phyloP scores from a whole-genome alignment of 2,329 filamentous ascomycete genomes.

The Cladosporium cucumerinum region DNA sequence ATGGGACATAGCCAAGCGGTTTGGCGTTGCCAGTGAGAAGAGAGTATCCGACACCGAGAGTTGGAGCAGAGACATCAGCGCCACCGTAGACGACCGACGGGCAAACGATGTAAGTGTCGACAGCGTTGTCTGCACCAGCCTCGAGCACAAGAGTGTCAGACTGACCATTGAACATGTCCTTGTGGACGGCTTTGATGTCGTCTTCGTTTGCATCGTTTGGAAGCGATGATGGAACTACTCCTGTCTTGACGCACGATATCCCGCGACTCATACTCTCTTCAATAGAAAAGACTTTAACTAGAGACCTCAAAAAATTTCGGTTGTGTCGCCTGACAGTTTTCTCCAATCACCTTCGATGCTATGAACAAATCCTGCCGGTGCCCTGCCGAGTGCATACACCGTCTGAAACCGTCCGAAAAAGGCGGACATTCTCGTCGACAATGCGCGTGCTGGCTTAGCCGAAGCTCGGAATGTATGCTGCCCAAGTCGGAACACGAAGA shows the following conservation, averaged over 20 bases:
- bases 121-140: background rate
- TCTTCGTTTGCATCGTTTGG: slow-evolving; percentile 7
- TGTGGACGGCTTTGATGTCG: slow-evolving; percentile 20
- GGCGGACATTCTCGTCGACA: background rate
- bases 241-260: background rate
- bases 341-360: background rate
- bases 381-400: background rate
- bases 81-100: slow-evolving; percentile 11
- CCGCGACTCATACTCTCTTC: too few species aligned
- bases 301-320: too few species aligned
- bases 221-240: background rate
- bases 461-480: background rate
- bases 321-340: background rate
- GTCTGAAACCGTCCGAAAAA: background rate
- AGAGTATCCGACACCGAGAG: slow-evolving; percentile 5
- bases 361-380: background rate
- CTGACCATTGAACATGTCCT: slow-evolving; percentile 19
- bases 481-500: background rate
- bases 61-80: background rate
- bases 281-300: too few species aligned
- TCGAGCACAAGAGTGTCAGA: slow-evolving; percentile 15
- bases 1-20: slow-evolving; percentile 13
- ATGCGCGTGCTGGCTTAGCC: background rate
- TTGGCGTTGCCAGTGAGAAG: slow-evolving; percentile 12
- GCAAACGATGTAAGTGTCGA: slow-evolving; percentile 13